These are phyloP conservation scores for Podospora conica DNA, from an alignment of 495 filamentous ascomycete genomes.

Conservation along the genomic window DNA sequence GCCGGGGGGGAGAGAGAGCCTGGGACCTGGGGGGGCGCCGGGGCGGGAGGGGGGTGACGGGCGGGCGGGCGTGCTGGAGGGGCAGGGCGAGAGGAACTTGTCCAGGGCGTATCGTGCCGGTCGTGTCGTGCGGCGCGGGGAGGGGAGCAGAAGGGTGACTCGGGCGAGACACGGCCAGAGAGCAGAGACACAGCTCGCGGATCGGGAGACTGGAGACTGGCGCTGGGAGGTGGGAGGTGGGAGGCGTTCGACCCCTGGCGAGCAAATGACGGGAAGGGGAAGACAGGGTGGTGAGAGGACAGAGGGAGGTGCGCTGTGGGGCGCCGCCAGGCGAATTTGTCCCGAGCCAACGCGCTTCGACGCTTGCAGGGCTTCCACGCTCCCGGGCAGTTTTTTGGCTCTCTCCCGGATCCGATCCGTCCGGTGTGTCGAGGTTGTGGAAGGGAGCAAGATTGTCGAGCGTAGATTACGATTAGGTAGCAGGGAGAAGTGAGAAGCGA, in stretches of 20 bases:
- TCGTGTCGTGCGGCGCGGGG: slow-evolving; percentile 1
- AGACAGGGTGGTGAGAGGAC: slow-evolving; percentile 6
- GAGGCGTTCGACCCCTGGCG: slow-evolving; percentile 4
- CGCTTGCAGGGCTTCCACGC: not conserved
- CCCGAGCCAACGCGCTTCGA: not conserved
- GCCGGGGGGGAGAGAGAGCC: slow-evolving; percentile 5
- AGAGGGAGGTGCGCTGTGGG: slow-evolving; percentile 1
- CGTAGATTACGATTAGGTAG: not conserved
- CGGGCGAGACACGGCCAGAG: slow-evolving; percentile 9
- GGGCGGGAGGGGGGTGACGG: not conserved
- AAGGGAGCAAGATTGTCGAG: not conserved
- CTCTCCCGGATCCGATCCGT: not conserved
- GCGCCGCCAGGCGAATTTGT: slow-evolving; percentile 8
- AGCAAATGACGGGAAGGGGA: slow-evolving; percentile 7
- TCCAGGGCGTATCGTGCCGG: not conserved
- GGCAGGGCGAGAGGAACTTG: slow-evolving; percentile 14
- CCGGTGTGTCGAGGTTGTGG: not conserved
- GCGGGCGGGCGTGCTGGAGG: slow-evolving; percentile 6
- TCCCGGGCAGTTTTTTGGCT: not conserved
- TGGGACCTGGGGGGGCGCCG: not conserved
- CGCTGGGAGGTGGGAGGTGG: slow-evolving; percentile 3
- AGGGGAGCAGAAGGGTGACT: slow-evolving; percentile 10
- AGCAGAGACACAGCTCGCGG: slow-evolving; percentile 7
- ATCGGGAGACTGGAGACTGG: slow-evolving; percentile 6
- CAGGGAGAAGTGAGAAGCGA: not conserved